These are phyloP conservation scores for Hypoxylon fragiforme DNA, from an alignment of 495 filamentous ascomycete species.

Conservation along the genomic window DNA sequence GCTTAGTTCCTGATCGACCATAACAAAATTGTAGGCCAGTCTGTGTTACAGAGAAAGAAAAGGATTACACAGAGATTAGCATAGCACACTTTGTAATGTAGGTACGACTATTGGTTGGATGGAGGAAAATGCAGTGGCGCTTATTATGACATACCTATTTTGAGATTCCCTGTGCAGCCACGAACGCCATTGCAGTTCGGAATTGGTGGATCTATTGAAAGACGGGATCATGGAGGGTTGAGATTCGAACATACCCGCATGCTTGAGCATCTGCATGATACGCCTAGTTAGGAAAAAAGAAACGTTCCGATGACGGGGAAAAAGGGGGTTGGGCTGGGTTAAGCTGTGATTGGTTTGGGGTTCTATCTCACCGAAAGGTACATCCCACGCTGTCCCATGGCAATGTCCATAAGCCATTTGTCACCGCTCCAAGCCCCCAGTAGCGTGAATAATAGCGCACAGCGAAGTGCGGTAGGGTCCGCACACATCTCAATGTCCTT, in stretches of 20 bases:
- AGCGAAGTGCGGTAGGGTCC: slow-evolving; percentile 59
- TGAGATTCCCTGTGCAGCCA: slow-evolving; percentile 62
- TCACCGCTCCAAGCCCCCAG: slow-evolving; percentile 68
- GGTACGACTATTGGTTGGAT: slow-evolving; percentile 19
- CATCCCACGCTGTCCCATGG: slow-evolving; percentile 69
- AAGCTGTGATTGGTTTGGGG: too few relatives aligned
- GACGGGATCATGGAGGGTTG: slow-evolving; percentile 41
- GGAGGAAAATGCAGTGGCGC: slow-evolving; percentile 7
- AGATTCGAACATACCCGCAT: slow-evolving; percentile 55
- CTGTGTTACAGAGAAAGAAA: too few relatives aligned
- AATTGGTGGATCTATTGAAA: slow-evolving; percentile 38
- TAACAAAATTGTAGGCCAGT: slow-evolving; percentile 66
- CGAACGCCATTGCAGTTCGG: slow-evolving; percentile 57
- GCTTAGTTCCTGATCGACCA: slow-evolving; percentile 67
- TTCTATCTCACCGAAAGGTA: slow-evolving; percentile 64
- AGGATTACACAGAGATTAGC: slow-evolving; percentile 26
- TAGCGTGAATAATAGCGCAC: slow-evolving; percentile 63
- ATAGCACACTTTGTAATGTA: too few relatives aligned
- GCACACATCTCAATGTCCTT: slow-evolving; percentile 63
- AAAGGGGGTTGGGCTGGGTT: too few relatives aligned
- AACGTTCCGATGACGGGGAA: not conserved
- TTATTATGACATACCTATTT: slow-evolving; percentile 54
- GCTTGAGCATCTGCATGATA: slow-evolving; percentile 56
- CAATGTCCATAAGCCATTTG: slow-evolving; percentile 72
- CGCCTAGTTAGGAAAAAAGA: slow-evolving; percentile 8